Evolutionary conservation across 2,329 filamentous ascomycete genomes (phyloP).

Genomic region (Curvularia spicifera): DNA sequence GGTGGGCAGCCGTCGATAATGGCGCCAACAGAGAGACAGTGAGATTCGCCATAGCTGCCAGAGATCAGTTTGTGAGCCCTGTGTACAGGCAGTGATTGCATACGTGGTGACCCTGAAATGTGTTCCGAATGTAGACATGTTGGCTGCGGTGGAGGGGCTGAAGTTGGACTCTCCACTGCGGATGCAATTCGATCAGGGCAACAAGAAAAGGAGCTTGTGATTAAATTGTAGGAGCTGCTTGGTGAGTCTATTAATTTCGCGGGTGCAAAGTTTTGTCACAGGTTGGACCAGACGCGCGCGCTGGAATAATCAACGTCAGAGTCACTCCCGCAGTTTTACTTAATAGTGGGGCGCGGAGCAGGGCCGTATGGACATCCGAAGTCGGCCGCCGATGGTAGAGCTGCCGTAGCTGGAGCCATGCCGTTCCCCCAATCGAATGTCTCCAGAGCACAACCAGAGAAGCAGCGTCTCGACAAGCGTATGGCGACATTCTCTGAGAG

Average conservation of each 20-base stretch:
- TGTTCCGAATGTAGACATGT: constrained; percentile 78
- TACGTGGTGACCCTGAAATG: constrained; percentile 85
- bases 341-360: constrained; percentile 29
- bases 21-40: constrained; percentile 91
- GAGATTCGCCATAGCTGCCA: constrained; percentile 77
- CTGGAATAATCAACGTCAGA: constrained; percentile 23
- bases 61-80: constrained; percentile 21
- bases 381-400: constrained; percentile 15
- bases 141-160: constrained; percentile 15
- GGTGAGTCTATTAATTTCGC: not conserved
- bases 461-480: not conserved
- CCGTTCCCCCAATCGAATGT: constrained; percentile 2
- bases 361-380: constrained; percentile 24
- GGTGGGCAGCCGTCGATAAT: constrained; percentile 94
- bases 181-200: not conserved
- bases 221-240: constrained; percentile 4
- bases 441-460: not conserved
- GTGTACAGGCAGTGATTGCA: constrained; percentile 40
- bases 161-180: constrained; percentile 12
- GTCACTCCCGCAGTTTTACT: constrained; percentile 30
- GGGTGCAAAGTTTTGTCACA: not conserved
- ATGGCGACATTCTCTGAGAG: not conserved
- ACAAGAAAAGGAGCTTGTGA: not conserved
- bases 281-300: constrained; percentile 15
- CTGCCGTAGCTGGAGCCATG: constrained; percentile 3